Evolutionary conservation across 2,329 filamentous ascomycete genomes (phyloP), one percentile per base, ranked within the genome.

Genomic region (Mycosphaerella sp.): DNA sequence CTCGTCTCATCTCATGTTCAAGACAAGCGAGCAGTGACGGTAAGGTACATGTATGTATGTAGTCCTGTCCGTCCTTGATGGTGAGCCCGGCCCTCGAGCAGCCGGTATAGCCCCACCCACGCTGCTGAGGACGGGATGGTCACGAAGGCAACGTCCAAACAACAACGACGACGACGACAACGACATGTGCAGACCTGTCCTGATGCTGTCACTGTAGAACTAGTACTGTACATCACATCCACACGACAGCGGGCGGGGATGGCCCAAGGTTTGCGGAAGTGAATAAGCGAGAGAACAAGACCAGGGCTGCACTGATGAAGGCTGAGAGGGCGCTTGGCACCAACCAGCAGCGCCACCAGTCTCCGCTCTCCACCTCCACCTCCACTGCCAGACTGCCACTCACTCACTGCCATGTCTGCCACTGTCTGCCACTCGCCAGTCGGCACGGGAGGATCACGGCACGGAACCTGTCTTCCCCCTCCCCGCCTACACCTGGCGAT

Each of bases 401-500:
- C n/a, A n/a, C n/a, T n/a, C n/a, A n/a, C n/a, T n/a, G n/a, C n/a
- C n/a, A n/a, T n/a, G n/a, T n/a, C n/a, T n/a, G n/a, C n/a, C n/a
- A n/a, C n/a, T 21, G 21, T 4, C 6, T 4, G 21, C 21, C 6
- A 4, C 5, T 16, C 4, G 8, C 9, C 36, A 39, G 7, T 16
- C 36, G 39, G 39, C 17, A 41, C 39, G 39, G 39, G 39, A 41
- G 39, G 39, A 41, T 41, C 39, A 9, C 39, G 36, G 39, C 8
- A 21, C 39, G 39, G 39, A 21, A 3, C 10, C 39, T 25, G 10
- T 21, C 39, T 10, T 16, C 21, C 39, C 6, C 16, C 39, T 41
- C 39, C 39, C 39, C 39, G 16, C 17, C 10, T 7, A n/a, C 39
- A 41, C 39, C 12, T 41, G 17, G 39, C 18, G 16, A 17, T 5